Base-by-base conservation (phyloP, 2,329 filamentous ascomycete species). In the Aspergillus sp. region DNA sequence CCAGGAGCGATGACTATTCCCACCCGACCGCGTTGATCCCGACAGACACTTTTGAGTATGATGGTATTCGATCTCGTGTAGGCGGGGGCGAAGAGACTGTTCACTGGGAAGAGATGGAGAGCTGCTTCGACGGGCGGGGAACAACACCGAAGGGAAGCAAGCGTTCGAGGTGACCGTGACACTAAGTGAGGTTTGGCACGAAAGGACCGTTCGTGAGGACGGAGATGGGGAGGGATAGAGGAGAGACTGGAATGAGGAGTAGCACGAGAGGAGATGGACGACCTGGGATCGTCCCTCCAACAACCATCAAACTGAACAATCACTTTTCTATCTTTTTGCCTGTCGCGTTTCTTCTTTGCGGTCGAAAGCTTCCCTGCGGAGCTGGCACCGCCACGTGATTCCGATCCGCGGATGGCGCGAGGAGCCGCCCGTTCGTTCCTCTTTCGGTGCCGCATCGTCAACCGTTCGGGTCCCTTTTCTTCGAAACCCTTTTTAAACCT, bases 281-380 rank as follows among this genome's bases (percentile, higher is more conserved):
- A 32, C 23, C 23, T 8, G 15, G 25, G 27, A 50, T 11, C 47
- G 25, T 17, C 47, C 47, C 47, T 50, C 47, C 47, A 30, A 13
- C 25, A n/a, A 36, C 17, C 41, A 47, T 30, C 25, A 44, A 44
- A 42, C 8, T 25, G 41, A 25, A 30, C 41, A 13, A 21, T 32
- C 41, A 50, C 30, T 49, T 57, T 52, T 39, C 30, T 36, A 36
- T 36, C 32, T 36, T 42, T 53, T 47, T 27, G 25, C 50, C 52
- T 58, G 55, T 60, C 62, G 61, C 61, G 61, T 63, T 47, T 58
- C 47, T 60, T 60, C 41, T 11, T 21, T 50, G 47, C 50, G 57
- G 60, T 56, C 54, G 48, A 58, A 64, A 64, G 62, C 55, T 62
- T 55, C 25, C 41, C 47, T 27, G 62, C 60, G 62, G 62, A 64